A percentile compares a stretch with the other conserved stretches of the same genome.
These are phyloP conservation scores for Coemansia sp. DNA, from an alignment of 192 early-diverging fungal genomes.

Conservation along the genomic window DNA sequence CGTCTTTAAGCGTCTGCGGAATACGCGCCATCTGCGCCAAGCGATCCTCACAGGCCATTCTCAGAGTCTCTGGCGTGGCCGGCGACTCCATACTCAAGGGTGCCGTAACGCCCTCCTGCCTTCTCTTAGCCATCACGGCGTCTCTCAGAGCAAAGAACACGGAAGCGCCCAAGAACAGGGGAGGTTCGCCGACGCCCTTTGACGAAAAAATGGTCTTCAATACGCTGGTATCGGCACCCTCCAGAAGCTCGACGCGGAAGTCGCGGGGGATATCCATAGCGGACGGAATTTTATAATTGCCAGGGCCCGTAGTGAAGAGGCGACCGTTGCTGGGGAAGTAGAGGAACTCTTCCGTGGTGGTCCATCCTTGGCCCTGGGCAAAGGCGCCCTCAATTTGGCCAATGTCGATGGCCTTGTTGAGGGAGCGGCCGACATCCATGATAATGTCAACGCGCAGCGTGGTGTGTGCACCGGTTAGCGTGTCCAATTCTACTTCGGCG, in stretches of 20 bases:
- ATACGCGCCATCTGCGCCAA: slow-evolving; percentile 50
- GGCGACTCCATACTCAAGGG: slow-evolving; percentile 68
- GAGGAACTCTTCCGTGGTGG: slow-evolving; percentile 80
- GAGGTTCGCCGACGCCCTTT: slow-evolving; percentile 88
- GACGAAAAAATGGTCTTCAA: slow-evolving; percentile 76
- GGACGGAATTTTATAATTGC: slow-evolving; percentile 86
- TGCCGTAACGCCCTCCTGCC: slow-evolving; percentile 36
- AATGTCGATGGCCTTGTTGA: slow-evolving; percentile 87
- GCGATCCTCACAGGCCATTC: slow-evolving; percentile 69
- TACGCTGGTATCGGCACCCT: slow-evolving; percentile 52
- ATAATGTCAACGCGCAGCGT: slow-evolving; percentile 71
- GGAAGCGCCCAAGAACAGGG: slow-evolving; percentile 76
- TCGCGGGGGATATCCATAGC: slow-evolving; percentile 82
- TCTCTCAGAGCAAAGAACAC: slow-evolving; percentile 81
- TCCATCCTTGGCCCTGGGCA: slow-evolving; percentile 83
- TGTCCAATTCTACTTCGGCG: slow-evolving; percentile 84
- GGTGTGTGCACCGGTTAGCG: slow-evolving; percentile 77
- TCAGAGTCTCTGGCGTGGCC: slow-evolving; percentile 75
- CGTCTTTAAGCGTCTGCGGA: slow-evolving; percentile 20
- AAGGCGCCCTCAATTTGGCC: slow-evolving; percentile 92
- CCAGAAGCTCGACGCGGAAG: slow-evolving; percentile 70
- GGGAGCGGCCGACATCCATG: slow-evolving; percentile 83
- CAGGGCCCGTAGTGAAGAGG: slow-evolving; percentile 81
- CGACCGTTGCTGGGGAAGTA: slow-evolving; percentile 70
- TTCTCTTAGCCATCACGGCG: slow-evolving; percentile 68